A percentile compares a stretch with the other conserved stretches of the same genome.
Conservation (phyloP, 306 rosid species). For the Rubus idaeus region DNA sequence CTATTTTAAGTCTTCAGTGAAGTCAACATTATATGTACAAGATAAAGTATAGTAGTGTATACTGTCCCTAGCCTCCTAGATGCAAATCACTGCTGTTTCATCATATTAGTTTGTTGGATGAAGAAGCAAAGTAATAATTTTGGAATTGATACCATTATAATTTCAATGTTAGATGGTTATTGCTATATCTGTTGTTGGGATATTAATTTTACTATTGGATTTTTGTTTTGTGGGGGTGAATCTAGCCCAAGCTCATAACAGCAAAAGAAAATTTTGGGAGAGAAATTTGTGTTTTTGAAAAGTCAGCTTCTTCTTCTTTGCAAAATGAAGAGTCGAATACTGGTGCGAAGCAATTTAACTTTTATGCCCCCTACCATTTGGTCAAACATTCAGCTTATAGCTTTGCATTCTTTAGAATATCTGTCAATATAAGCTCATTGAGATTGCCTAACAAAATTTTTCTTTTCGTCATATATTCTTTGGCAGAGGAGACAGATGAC, state of each 20-base stretch:
- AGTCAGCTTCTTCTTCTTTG: slow-evolving; percentile 45
- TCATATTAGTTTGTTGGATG: not conserved
- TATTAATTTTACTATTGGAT: slow-evolving; percentile 3
- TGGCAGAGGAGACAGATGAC: slow-evolving; percentile 61
- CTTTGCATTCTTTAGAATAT: not conserved
- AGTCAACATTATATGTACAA: not conserved
- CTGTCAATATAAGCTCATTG: not conserved
- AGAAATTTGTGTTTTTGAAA: slow-evolving; percentile 72
- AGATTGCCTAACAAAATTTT: slow-evolving; percentile 1
- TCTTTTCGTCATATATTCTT: slow-evolving; percentile 13
- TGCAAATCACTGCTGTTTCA: not conserved
- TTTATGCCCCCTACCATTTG: not conserved
- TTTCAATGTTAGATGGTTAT: slow-evolving; percentile 14
- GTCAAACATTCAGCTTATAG: not conserved
- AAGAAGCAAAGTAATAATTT: not conserved
- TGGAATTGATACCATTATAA: slow-evolving; percentile 4
- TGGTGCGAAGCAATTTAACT: slow-evolving; percentile 38
- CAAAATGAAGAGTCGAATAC: slow-evolving; percentile 34
- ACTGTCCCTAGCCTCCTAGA: too few species aligned
- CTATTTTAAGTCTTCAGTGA: not conserved
- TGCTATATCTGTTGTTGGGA: slow-evolving; percentile 15
- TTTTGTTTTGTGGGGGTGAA: slow-evolving; percentile 13
- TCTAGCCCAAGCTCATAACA: slow-evolving; percentile 56
- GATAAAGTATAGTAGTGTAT: too few species aligned
- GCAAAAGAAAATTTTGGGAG: slow-evolving; percentile 65